Conservation (phyloP, 164 flowering plant genomes). For the Sedum album region DNA sequence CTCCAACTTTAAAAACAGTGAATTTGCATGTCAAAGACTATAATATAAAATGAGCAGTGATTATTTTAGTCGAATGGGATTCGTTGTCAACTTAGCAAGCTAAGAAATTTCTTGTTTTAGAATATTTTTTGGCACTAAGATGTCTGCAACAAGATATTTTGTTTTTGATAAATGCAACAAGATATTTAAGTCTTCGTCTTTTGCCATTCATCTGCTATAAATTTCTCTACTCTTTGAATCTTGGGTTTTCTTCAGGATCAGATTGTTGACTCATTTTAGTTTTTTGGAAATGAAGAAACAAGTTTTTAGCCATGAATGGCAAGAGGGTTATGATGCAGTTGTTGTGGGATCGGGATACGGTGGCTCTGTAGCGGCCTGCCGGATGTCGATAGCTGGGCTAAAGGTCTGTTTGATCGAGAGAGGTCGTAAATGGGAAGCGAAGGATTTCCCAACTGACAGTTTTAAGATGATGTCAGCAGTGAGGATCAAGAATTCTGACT, state of each 20-base stretch:
- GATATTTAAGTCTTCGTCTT: no score
- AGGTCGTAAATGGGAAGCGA: slow-evolving; percentile 48
- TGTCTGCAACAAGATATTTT: no score
- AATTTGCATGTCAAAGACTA: no score
- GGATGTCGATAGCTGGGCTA: slow-evolving; percentile 43
- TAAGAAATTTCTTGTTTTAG: no score
- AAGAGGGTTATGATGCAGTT: slow-evolving; percentile 41
- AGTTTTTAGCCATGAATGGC: slow-evolving; percentile 14
- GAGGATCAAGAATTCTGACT: slow-evolving; percentile 27
- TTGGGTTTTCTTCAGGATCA: neutral
- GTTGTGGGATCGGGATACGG: slow-evolving; percentile 63
- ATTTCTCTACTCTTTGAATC: neutral
- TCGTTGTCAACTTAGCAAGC: no score
- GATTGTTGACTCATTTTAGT: neutral
- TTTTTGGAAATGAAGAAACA: neutral
- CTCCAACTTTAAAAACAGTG: no score
- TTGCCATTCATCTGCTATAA: no score
- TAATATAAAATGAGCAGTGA: no score
- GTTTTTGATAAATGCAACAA: no score
- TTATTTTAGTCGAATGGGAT: no score
- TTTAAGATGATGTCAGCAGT: slow-evolving; percentile 27
- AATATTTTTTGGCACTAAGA: no score
- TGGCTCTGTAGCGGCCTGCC: slow-evolving; percentile 54
- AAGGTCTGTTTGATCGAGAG: slow-evolving; percentile 53
- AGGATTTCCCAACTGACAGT: slow-evolving; percentile 41